These are phyloP conservation scores for Papiliotrema fonsecae DNA, from an alignment of 1,284 basidiomycete genomes.

Conservation along the genomic window DNA sequence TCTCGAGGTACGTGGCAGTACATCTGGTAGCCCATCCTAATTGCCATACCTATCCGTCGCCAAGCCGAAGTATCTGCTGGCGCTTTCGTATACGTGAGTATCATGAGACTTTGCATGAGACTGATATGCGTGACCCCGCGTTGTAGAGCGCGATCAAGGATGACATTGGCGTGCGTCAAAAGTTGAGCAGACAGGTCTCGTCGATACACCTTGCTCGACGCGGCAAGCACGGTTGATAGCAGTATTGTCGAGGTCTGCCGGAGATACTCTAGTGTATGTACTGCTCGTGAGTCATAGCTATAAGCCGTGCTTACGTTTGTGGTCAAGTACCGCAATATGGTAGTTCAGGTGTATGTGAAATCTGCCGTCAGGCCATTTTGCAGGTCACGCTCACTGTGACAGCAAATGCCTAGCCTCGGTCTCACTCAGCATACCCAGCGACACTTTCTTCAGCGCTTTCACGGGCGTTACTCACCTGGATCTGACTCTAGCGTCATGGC, in stretches of 20 bases:
- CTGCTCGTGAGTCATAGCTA: slow-evolving; percentile 7
- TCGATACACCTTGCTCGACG: slow-evolving; percentile 25
- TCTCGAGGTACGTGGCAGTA: slow-evolving; percentile 27
- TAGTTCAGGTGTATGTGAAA: slow-evolving; percentile 1
- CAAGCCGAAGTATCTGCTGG: slow-evolving; percentile 20
- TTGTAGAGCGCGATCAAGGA: slow-evolving; percentile 30
- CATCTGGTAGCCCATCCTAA: slow-evolving; percentile 30
- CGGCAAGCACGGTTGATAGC: slow-evolving; percentile 29
- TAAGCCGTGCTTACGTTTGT: not conserved
- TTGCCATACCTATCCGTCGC: slow-evolving; percentile 20
- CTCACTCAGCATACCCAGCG: slow-evolving; percentile 2
- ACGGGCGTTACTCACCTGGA: not conserved
- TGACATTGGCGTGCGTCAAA: slow-evolving; percentile 25
- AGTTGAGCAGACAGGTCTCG: slow-evolving; percentile 25
- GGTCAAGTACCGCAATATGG: slow-evolving; percentile 3
- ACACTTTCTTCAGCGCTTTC: not conserved
- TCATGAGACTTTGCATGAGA: slow-evolving; percentile 33
- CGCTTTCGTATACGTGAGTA: slow-evolving; percentile 38
- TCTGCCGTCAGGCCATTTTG: not conserved
- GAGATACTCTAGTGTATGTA: slow-evolving; percentile 33
- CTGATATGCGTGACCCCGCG: slow-evolving; percentile 23
- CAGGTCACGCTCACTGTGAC: not conserved
- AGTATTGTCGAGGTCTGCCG: slow-evolving; percentile 28
- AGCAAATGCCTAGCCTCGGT: not conserved
- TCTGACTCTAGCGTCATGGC: not conserved